Percentiles rank a stretch among this genome's conserved stretches.
Evolutionary conservation across 176 grass and related monocot species (phyloP).

Genomic region (Ensete ventricosum): DNA sequence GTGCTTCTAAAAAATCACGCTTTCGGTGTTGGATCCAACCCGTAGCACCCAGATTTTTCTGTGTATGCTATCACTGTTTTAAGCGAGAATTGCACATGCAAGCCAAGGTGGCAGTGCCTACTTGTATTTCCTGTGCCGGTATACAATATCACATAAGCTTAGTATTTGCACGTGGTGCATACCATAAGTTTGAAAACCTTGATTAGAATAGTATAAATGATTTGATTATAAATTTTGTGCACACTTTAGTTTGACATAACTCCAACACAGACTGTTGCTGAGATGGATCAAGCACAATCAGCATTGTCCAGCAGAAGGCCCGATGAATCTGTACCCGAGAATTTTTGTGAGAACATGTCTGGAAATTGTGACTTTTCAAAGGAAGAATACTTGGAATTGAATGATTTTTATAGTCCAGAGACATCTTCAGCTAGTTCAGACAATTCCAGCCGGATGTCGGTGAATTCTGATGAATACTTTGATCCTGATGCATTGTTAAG

Average conservation of each 20-base stretch:
- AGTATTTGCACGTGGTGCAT: too few relatives aligned
- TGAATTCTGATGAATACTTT: constrained; percentile 42
- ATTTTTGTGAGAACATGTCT: constrained; percentile 17
- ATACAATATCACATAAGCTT: too few relatives aligned
- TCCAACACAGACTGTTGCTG: constrained; percentile 18
- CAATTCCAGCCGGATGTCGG: constrained; percentile 35
- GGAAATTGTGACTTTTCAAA: constrained; percentile 13
- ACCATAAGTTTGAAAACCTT: too few relatives aligned
- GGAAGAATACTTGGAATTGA: constrained; percentile 43
- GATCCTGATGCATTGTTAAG: constrained; percentile 36
- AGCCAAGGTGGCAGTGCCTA: too few relatives aligned
- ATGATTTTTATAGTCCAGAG: constrained; percentile 41
- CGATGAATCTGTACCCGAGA: constrained; percentile 10
- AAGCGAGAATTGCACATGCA: too few relatives aligned
- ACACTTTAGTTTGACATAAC: background rate
- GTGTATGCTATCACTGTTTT: too few relatives aligned
- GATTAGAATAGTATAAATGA: background rate
- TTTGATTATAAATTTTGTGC: background rate
- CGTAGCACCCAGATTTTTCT: too few relatives aligned
- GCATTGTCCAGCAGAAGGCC: background rate
- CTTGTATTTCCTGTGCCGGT: too few relatives aligned
- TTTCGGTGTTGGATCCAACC: too few relatives aligned
- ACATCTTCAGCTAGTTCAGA: constrained; percentile 40
- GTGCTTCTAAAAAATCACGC: too few relatives aligned
- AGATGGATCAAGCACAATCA: constrained; percentile 10